phyloP scores from a whole-genome alignment of 805 yeast species.

The Myxozyma lipomycoides region DNA sequence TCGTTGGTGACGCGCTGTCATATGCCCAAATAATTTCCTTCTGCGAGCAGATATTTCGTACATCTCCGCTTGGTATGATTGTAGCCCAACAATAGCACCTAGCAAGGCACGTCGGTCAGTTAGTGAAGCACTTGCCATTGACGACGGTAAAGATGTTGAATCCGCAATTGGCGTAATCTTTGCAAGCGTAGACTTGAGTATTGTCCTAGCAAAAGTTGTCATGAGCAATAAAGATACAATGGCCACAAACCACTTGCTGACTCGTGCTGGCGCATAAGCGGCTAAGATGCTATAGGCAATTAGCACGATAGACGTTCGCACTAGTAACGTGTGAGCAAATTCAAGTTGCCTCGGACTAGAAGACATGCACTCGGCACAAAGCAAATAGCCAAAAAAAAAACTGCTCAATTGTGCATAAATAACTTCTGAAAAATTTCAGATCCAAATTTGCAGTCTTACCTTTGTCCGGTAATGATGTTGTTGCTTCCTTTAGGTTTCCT shows the following conservation, averaged over 20 bases:
- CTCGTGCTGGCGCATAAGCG: constrained; percentile 9
- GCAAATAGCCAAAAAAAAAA: too few relatives aligned
- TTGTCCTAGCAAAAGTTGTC: constrained; percentile 8
- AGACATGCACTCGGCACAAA: too few relatives aligned
- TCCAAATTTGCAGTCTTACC: too few relatives aligned
- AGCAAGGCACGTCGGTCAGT: constrained; percentile 22
- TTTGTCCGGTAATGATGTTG: too few relatives aligned
- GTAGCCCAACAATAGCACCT: constrained; percentile 30
- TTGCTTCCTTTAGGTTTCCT: too few relatives aligned
- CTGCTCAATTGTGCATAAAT: too few relatives aligned
- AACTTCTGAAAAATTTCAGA: too few relatives aligned
- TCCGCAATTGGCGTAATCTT: constrained; percentile 10
- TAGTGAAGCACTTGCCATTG: constrained; percentile 8
- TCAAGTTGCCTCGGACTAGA: background rate
- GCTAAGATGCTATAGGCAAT: constrained; percentile 9
- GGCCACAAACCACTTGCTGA: constrained; percentile 14
- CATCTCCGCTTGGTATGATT: constrained; percentile 23
- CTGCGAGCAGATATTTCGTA: constrained; percentile 25
- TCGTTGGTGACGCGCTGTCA: constrained; percentile 56
- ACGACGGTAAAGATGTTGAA: constrained; percentile 6
- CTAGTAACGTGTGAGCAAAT: background rate
- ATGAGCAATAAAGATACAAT: constrained; percentile 8
- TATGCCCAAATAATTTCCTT: constrained; percentile 31
- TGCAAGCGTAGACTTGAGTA: constrained; percentile 7
- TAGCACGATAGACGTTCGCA: constrained; percentile 9